Evolutionary conservation across 768 basidiomycete genomes (phyloP), one percentile per base, ranked within the genome.

Genomic region (Phanerochaete carnosa): DNA sequence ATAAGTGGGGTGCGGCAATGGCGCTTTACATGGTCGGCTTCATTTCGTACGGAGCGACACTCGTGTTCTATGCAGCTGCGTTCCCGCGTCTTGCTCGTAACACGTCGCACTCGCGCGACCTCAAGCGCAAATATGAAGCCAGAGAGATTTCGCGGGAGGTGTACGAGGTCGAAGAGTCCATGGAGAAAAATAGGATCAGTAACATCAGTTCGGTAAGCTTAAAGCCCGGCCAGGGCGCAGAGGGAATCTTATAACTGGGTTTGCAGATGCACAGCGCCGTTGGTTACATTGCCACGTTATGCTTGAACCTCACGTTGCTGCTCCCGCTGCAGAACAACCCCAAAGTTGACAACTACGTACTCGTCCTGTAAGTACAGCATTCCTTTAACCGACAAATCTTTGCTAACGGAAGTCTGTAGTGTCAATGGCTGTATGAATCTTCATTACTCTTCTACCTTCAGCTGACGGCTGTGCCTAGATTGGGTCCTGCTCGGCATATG

Each of bases 81-180:
- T 93, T 94, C 69, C 92, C 92, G 1, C 85, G 90, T 9, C 81
- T 94, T 1, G 92, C 92, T 0, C 81, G 90, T 2, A 92, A 93
- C 68, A 93, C 91, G 0, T 72, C 79, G 3, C 86, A 82, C 64
- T 76, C 90, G 3, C 81, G 85, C 15, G 71, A 70, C 1, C 72
- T 92, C 3, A 76, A 78, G 35, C 80, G 80, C 52, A 81, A 77
- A 64, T 85, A 81, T 57, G 85, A 87, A 52, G 76, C 75, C 0
- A 87, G 88, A 0, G 82, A 87, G 60, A 83, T 87, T 12, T 65
- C 76, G 0, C 72, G 74, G 15, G 87, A 87, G 57, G 86, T 81
- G 62, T 92, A 88, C 64, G 91, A 92, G 66, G 68, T 64, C 19
- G 90, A 90, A 66, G 90, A 92, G 66, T 89, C 87, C 32, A 66